phyloP scores from a whole-genome alignment of 2,329 filamentous ascomycete genomes.

The Ascochyta lentis region DNA sequence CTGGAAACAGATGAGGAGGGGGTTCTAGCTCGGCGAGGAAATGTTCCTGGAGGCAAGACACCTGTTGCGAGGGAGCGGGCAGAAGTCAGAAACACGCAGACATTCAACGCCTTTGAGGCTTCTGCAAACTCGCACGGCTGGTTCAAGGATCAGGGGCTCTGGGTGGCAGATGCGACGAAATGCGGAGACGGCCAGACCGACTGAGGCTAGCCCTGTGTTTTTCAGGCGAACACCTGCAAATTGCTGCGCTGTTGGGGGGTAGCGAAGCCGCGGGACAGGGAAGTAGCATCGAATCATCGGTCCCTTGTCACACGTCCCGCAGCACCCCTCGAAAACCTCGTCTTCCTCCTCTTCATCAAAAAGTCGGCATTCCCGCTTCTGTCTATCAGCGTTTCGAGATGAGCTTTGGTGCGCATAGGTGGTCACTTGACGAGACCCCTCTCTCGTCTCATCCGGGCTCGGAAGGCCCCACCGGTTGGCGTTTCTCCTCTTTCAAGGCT shows the following conservation, averaged over 20 bases:
- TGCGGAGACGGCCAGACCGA: constrained; percentile 50
- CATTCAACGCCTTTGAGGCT: constrained; percentile 51
- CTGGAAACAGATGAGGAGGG: constrained; percentile 25
- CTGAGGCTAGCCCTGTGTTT: constrained; percentile 47
- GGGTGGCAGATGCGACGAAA: constrained; percentile 49
- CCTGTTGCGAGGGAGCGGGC: constrained; percentile 45
- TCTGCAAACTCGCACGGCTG: constrained; percentile 47
- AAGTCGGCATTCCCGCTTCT: constrained; percentile 25
- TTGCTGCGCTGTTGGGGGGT: constrained; percentile 46
- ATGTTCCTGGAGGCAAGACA: constrained; percentile 36
- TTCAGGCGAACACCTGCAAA: constrained; percentile 50
- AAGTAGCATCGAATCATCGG: constrained; percentile 41
- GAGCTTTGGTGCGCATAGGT: constrained; percentile 21
- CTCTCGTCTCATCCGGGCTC: constrained; percentile 36
- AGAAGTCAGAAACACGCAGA: constrained; percentile 43
- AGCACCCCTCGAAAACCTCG: constrained; percentile 34
- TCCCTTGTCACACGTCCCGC: constrained; percentile 35
- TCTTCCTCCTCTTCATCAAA: constrained; percentile 32
- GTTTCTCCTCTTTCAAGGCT: constrained; percentile 33
- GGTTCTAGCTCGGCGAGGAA: constrained; percentile 27
- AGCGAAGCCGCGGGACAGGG: constrained; percentile 41
- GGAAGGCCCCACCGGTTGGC: constrained; percentile 33
- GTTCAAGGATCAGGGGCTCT: constrained; percentile 50
- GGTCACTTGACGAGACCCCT: constrained; percentile 34
- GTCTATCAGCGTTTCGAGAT: constrained; percentile 27